Conservation (phyloP, 768 basidiomycete genomes). For the Termitomyces sp. region DNA sequence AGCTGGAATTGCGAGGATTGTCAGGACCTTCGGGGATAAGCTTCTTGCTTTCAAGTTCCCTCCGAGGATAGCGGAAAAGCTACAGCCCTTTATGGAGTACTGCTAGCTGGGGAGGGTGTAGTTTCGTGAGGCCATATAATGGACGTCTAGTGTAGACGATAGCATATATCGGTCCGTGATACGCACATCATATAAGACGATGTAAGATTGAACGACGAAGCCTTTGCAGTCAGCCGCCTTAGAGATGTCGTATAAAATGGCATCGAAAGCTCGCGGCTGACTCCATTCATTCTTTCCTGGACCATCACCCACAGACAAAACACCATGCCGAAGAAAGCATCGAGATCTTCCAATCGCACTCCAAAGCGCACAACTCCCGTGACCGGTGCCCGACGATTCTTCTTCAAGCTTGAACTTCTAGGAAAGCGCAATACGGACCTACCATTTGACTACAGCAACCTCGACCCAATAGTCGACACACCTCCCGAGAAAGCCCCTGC, state of each 20-base stretch:
- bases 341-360: slow-evolving; percentile 2
- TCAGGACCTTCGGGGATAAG: slow-evolving; percentile 71
- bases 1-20: slow-evolving; percentile 61
- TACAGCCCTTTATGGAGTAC: slow-evolving; percentile 73
- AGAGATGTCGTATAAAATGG: background rate
- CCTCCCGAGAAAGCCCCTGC: slow-evolving; percentile 12
- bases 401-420: slow-evolving; percentile 35
- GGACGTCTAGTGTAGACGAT: slow-evolving; percentile 11
- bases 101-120: slow-evolving; percentile 21
- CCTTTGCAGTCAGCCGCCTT: slow-evolving; percentile 2
- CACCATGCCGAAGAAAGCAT: slow-evolving; percentile 9
- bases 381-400: slow-evolving; percentile 32
- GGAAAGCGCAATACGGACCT: slow-evolving; percentile 11
- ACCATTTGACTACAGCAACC: slow-evolving; percentile 13
- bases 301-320: background rate
- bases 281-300: background rate
- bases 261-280: slow-evolving; percentile 5
- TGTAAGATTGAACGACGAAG: background rate
- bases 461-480: slow-evolving; percentile 22
- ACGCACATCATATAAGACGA: background rate
- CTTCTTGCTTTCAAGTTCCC: slow-evolving; percentile 77
- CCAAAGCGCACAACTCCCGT: slow-evolving; percentile 5
- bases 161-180: slow-evolving; percentile 9
- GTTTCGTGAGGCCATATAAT: background rate
- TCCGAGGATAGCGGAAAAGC: slow-evolving; percentile 56